Base-by-base conservation (phyloP, 768 basidiomycete genomes). In the Fistulinella prunicolor region DNA sequence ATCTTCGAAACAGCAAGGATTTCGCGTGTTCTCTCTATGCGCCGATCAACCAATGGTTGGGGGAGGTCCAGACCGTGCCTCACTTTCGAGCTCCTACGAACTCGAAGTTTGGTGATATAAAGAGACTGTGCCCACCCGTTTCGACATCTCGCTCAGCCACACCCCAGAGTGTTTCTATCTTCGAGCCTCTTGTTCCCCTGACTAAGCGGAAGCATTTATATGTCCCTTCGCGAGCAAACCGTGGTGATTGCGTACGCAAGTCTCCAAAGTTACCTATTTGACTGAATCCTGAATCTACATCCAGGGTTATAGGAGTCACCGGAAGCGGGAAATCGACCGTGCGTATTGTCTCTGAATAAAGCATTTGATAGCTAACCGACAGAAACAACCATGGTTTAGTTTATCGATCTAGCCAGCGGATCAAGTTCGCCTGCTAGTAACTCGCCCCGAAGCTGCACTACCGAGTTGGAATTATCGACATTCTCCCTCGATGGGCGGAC, bases 401-500 rank as follows among this genome's bases (percentile, higher is more conserved):
- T 61, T 26, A 44, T 61, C 7, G 63, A 61, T 10, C 8, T 50
- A 6, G 59, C 59, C 14, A 56, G 50, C 3, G 59, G 57, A 24
- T 62, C 59, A 14, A 45, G 9, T 29, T 14, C 56, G 30, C 38
- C 43, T 20, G 60, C 59, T 41, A 62, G 60, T 13, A 45, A 62
- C 17, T 62, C 59, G 16, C 60, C 62, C 12, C 53, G 56, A 36
- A 62, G 59, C 20, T 60, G 59, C 36, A 60, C 59, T 23, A n/a
- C 51, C 42, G 50, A 62, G 9, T 57, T 63, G 9, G 51, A 53
- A 34, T 64, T 75, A 0, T 51, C 67, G 8, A 64, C 74, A 0
- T 78, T 81, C 54, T 52, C 63, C 21, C 57, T 79, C 12, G 72
- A 76, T 35, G 76, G 72, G 4, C 62, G 61, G 12, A 57, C 45